phyloP scores from a whole-genome alignment of 1,284 basidiomycete genomes.

The Apiotrichum laibachii region DNA sequence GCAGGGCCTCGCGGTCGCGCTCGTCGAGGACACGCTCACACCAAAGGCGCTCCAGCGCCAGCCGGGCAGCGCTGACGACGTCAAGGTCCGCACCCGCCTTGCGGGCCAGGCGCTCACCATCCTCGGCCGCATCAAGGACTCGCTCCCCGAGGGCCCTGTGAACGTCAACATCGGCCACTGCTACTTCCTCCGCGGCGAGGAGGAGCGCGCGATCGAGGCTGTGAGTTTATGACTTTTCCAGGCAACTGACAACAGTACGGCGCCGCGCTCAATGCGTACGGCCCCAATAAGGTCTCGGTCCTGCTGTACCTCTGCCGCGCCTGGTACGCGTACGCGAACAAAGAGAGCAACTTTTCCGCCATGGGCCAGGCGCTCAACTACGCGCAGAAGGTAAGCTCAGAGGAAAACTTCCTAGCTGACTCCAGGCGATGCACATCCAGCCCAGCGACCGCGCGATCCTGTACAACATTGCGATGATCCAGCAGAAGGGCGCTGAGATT shows the following conservation, averaged over 20 bases:
- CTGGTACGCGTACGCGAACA: constrained; percentile 87
- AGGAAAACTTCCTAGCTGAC: not conserved
- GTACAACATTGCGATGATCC: constrained; percentile 95
- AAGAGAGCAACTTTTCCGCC: constrained; percentile 73
- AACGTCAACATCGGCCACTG: constrained; percentile 95
- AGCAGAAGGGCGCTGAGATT: constrained; percentile 89
- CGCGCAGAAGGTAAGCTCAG: constrained; percentile 65
- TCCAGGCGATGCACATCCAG: constrained; percentile 72
- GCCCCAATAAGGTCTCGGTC: constrained; percentile 66
- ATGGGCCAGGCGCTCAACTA: constrained; percentile 77
- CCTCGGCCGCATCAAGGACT: constrained; percentile 84
- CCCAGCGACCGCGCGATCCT: constrained; percentile 81
- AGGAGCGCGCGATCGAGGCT: constrained; percentile 87
- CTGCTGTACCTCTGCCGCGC: constrained; percentile 80
- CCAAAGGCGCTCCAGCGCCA: constrained; percentile 24
- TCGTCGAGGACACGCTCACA: constrained; percentile 83
- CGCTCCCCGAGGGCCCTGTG: constrained; percentile 76
- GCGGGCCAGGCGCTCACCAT: constrained; percentile 79
- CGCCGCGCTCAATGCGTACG: constrained; percentile 71
- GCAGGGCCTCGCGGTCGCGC: constrained; percentile 85
- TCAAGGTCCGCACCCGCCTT: constrained; percentile 60
- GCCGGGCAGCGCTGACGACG: constrained; percentile 59
- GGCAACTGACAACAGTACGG: constrained; percentile 62
- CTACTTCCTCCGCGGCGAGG: constrained; percentile 84
- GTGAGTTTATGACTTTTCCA: constrained; percentile 57